Percentiles rank a stretch among this genome's conserved stretches.
Conservation (phyloP, 1,284 basidiomycete genomes). For the Malassezia caprae region DNA sequence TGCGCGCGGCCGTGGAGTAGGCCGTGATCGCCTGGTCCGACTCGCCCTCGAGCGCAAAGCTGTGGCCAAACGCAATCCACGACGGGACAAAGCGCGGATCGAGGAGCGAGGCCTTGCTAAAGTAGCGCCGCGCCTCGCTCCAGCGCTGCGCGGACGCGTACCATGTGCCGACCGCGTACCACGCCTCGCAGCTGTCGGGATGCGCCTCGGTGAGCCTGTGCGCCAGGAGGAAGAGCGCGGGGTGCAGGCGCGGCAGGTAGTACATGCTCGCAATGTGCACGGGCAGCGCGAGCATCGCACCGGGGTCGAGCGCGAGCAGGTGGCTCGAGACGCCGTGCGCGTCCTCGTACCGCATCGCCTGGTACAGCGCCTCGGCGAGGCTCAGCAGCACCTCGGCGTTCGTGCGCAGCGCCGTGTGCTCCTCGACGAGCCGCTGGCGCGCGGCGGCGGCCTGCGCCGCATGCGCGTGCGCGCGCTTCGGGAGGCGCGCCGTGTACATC, state of each 20-base stretch:
- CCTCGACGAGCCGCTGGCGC: conserved; percentile 60
- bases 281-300: conserved; percentile 56
- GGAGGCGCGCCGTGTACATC: conserved; percentile 79
- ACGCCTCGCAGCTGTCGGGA: conserved; percentile 80
- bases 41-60: conserved; percentile 94
- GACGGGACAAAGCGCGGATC: conserved; percentile 90
- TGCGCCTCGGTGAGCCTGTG: conserved; percentile 84
- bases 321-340: conserved; percentile 69
- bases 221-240: conserved; percentile 84
- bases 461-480: conserved; percentile 55
- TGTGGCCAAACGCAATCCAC: conserved; percentile 96
- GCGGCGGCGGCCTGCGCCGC: conserved; percentile 13
- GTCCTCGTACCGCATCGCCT: conserved; percentile 81
- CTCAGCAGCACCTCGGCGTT: conserved; percentile 87
- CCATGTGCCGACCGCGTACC: conserved; percentile 98
- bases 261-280: conserved; percentile 96
- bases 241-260: conserved; percentile 78
- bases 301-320: conserved; percentile 29
- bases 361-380: conserved; percentile 80
- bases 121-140: conserved; percentile 43
- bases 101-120: conserved; percentile 82
- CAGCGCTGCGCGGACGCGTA: conserved; percentile 75
- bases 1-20: conserved; percentile 85
- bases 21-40: conserved; percentile 89
- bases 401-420: conserved; percentile 56